Evolutionary conservation across 179 eudicot species (phyloP).

Genomic region (Actinidia arguta): DNA sequence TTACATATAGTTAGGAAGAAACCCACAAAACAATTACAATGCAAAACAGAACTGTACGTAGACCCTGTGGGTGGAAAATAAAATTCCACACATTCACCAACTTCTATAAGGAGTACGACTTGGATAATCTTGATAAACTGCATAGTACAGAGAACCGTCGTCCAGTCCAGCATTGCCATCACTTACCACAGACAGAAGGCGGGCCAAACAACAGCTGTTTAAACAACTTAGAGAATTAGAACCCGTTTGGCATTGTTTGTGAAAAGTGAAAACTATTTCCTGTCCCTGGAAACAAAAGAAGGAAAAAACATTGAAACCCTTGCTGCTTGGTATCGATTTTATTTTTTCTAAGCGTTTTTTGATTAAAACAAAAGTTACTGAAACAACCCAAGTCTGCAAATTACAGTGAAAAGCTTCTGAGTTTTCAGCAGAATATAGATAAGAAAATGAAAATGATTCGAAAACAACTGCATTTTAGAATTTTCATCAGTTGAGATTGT

Average conservation of each 20-base stretch:
- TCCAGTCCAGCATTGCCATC: too few species aligned
- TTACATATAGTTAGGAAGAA: neutral
- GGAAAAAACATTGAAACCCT: neutral
- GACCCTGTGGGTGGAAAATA: neutral
- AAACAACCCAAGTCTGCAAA: neutral
- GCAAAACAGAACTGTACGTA: neutral
- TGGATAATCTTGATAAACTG: too few species aligned
- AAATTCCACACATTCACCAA: neutral
- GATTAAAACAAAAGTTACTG: neutral
- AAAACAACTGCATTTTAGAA: neutral
- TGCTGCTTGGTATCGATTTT: too few species aligned
- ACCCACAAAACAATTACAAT: neutral
- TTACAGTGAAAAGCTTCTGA: neutral
- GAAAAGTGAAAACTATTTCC: neutral
- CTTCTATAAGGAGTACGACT: neutral
- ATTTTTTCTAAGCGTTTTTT: neutral
- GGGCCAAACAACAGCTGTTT: neutral
- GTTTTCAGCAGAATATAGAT: neutral
- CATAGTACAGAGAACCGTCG: too few species aligned
- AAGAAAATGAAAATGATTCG: neutral
- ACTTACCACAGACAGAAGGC: neutral
- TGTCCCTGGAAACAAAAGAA: neutral
- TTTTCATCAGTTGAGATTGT: neutral
- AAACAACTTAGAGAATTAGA: neutral
- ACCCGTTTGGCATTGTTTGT: neutral